Base-by-base conservation (phyloP, 495 filamentous ascomycete species). In the Cenococcum geophilum region DNA sequence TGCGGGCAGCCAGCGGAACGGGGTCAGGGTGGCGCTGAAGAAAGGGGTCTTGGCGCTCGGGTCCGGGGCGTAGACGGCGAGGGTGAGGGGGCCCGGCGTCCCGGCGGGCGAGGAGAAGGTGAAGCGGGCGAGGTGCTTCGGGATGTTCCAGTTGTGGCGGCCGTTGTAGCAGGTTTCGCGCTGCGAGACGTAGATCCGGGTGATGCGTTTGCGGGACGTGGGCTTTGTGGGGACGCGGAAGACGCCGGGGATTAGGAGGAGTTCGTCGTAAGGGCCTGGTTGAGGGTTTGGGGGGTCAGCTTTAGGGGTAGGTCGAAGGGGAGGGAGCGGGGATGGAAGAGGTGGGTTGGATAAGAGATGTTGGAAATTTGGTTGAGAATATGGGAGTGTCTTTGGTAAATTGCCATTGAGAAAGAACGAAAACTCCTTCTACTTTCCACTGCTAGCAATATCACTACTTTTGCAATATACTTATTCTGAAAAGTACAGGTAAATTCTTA, bases 81-180 rank as follows among this genome's bases (percentile, higher is more conserved):
- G 66, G n/a, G 65, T 70, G n/a, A 73, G 67, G 1, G 56, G 63
- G 12, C 59, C 54, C 4, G 57, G 55, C 4, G 35, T 22, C 1
- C 60, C 62, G 12, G 70, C 61, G n/a, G 65, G 57, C 20, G 73
- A 65, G 5, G 69, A 74, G 72, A 78, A 83, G 21, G 70, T 66
- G 68, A 82, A 81, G 37, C 72, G 72, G 22, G 79, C 80, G 16
- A 82, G 72, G 66, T 80, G 79, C 65, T 81, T 81, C 10, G 79
- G 78, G 43, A 80, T 76, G 67, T 80, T 81, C 78, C 78, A 81
- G 58, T 78, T 77, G 73, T 60, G 63, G 25, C 67, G 61, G 48
- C 79, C 79, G 63, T 81, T 80, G 64, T 71, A 78, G 40, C 71
- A 74, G 1, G 76, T 80, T 23, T 77, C 67, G 55, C 76, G 71